Percentiles rank a stretch among this genome's conserved stretches.
Conservation (phyloP, 306 rosid species). For the Canavalia gladiata region DNA sequence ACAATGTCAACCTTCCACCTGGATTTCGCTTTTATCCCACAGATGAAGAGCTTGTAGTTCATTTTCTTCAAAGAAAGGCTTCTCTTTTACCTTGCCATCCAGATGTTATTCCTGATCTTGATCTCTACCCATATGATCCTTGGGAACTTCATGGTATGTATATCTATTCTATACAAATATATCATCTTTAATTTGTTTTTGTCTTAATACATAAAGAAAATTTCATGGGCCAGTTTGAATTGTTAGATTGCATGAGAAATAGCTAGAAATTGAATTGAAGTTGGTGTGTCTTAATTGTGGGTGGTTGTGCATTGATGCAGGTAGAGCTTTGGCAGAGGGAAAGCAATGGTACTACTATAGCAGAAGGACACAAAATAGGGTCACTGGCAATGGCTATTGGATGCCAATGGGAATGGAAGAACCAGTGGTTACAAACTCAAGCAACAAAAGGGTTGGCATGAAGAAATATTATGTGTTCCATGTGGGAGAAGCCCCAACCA, state of each 20-base stretch:
- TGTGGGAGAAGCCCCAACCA: constrained; percentile 76
- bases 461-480: constrained; percentile 74
- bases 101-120: constrained; percentile 96
- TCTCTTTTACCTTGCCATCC: constrained; percentile 92
- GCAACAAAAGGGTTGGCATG: constrained; percentile 68
- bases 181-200: neutral
- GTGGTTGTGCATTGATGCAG: constrained; percentile 50
- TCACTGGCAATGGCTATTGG: constrained; percentile 80
- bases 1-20: constrained; percentile 82
- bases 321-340: constrained; percentile 89
- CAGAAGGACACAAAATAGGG: constrained; percentile 73
- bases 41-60: constrained; percentile 93
- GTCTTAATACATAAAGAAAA: neutral
- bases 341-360: constrained; percentile 93
- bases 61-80: constrained; percentile 92
- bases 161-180: neutral
- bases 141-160: constrained; percentile 84
- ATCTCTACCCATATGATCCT: constrained; percentile 81
- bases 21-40: constrained; percentile 91
- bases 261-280: neutral
- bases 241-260: neutral
- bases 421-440: constrained; percentile 58
- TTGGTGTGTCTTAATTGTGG: constrained; percentile 19
- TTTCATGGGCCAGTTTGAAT: constrained; percentile 13
- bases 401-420: constrained; percentile 77